phyloP scores from a whole-genome alignment of 192 early-diverging fungal species.

The Coemansia sp. region DNA sequence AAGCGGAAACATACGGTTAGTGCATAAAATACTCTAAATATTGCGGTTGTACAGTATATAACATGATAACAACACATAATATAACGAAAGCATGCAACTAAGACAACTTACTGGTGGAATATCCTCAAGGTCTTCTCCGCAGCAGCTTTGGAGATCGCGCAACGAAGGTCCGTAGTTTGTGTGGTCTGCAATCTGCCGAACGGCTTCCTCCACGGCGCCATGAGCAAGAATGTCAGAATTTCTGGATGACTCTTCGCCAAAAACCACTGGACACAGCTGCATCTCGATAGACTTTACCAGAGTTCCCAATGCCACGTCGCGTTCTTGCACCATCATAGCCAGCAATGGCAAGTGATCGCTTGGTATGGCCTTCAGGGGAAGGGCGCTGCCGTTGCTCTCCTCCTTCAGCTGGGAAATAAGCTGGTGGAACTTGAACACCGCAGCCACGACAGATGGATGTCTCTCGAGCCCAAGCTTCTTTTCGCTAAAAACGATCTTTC shows the following conservation, averaged over 20 bases:
- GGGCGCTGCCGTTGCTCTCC: constrained; percentile 2
- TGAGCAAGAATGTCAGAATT: constrained; percentile 34
- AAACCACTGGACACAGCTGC: constrained; percentile 48
- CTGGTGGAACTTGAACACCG: constrained; percentile 47
- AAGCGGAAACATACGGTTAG: neutral
- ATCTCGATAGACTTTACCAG: constrained; percentile 37
- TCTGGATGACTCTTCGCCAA: constrained; percentile 29
- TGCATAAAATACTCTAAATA: neutral
- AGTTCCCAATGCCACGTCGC: constrained; percentile 22
- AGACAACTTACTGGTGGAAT: constrained; percentile 26
- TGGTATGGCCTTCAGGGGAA: constrained; percentile 32
- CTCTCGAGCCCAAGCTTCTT: constrained; percentile 47
- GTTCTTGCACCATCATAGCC: constrained; percentile 51
- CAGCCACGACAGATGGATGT: constrained; percentile 43
- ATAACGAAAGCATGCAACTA: no score
- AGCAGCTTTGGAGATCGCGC: constrained; percentile 16
- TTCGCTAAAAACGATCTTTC: constrained; percentile 34
- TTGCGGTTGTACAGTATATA: neutral
- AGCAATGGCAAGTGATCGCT: constrained; percentile 33
- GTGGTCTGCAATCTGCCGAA: constrained; percentile 32
- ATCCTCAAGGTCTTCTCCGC: constrained; percentile 13
- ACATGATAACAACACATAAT: neutral
- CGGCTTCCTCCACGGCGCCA: constrained; percentile 22
- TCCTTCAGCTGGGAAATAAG: constrained; percentile 34
- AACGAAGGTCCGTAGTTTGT: constrained; percentile 46